Evolutionary conservation across 2,329 filamentous ascomycete species (phyloP), one percentile per base, ranked within the genome.

Genomic region (Leptographium galeiforme): DNA sequence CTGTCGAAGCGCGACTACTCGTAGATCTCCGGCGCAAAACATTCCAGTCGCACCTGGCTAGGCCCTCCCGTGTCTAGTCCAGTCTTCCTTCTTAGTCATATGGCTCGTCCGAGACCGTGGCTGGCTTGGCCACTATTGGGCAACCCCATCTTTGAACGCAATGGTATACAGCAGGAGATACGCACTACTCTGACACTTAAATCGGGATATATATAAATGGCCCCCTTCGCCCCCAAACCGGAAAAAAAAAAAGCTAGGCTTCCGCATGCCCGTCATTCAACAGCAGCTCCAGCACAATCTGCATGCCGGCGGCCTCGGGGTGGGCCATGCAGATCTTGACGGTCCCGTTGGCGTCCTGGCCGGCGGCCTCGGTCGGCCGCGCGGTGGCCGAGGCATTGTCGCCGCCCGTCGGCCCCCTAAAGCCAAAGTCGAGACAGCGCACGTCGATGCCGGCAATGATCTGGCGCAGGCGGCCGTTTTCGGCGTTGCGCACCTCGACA

Each of bases 261-360:
- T 76, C 38, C 53, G 68, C 67, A 58, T 91, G 85, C 7, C 88
- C 90, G 63, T 95, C 87, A 66, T 97, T 97, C 61, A 97, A 77
- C 59, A 95, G 71, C 77, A 98, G 77, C 71, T 98, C 93, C 58
- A 97, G 74, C 58, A 98, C 83, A 59, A 98, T 82, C 72, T 96
- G 90, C 63, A 82, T 84, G 51, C 86, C 82, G 55, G 88, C 79
- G 58, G 86, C 75, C 69, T 95, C 87, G 0, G 93, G 93, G 71
- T 98, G 93, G 63, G 89, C 87, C 87, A 98, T 90, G 62, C 84
- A 85, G 61, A 98, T 81, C 78, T 98, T 98, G 62, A 97, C 84
- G 1, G 87, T 95, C 53, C 87, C 80, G 59, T 83, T 80, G 43
- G 75, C 77, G 55, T 71, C 74, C 52, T 72, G 62, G 46, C 61